phyloP scores from a whole-genome alignment of 192 early-diverging fungal species.

The Coemansia interrupta region DNA sequence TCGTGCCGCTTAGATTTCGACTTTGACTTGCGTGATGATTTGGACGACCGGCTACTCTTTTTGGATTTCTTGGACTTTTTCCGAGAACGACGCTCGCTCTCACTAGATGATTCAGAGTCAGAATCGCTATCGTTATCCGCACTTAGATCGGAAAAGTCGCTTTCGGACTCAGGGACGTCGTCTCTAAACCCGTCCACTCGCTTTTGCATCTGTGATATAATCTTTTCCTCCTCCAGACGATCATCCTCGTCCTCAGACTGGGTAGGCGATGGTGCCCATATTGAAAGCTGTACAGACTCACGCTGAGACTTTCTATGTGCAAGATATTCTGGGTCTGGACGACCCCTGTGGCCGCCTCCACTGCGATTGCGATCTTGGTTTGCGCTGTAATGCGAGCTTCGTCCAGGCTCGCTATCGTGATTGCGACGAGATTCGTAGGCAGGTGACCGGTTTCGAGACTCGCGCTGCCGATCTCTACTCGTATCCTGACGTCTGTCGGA shows the following conservation, averaged over 20 bases:
- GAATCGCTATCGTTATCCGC: slow-evolving; percentile 17
- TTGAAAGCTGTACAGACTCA: slow-evolving; percentile 42
- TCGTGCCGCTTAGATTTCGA: slow-evolving; percentile 12
- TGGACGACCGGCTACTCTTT: slow-evolving; percentile 2
- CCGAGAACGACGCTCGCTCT: slow-evolving; percentile 18
- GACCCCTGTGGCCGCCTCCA: slow-evolving; percentile 8
- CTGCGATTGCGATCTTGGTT: background rate
- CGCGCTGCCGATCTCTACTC: background rate
- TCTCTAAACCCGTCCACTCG: slow-evolving; percentile 15
- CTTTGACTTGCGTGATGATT: slow-evolving; percentile 28
- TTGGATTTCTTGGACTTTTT: slow-evolving; percentile 6
- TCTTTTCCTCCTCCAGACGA: slow-evolving; percentile 20
- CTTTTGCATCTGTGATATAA: slow-evolving; percentile 28
- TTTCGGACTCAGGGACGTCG: background rate
- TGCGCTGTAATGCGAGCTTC: background rate
- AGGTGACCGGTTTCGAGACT: background rate
- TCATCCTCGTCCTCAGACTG: slow-evolving; percentile 54
- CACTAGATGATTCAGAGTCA: slow-evolving; percentile 17
- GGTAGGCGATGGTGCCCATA: slow-evolving; percentile 60
- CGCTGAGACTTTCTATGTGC: slow-evolving; percentile 41
- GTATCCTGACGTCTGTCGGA: background rate
- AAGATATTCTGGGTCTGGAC: slow-evolving; percentile 30
- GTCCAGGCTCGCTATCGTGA: background rate
- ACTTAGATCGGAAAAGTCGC: slow-evolving; percentile 1
- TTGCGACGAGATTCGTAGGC: background rate